Evolutionary conservation across 331 rosid species (phyloP), one percentile per base, ranked within the genome.

Genomic region (Erythrophleum ivorense): DNA sequence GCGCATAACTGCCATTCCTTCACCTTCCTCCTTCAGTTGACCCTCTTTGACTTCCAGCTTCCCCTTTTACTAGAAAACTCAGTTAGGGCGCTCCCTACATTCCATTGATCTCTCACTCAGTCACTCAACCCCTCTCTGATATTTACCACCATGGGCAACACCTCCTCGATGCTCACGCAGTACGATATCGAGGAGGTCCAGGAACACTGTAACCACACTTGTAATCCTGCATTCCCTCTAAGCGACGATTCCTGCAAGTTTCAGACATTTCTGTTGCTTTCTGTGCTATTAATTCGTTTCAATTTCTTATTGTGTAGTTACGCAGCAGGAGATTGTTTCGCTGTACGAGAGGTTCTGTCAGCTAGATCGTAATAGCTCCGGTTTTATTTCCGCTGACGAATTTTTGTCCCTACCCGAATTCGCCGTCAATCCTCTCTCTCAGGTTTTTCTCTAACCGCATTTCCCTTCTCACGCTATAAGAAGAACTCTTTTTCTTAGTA

Each of bases 181-280:
- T 92, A 92, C 94, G 95, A 92, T 89, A 92, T 92, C 85, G 97
- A 92, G 80, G 95, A 92, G 76, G 95, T 92, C 13, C 94, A 92
- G 68, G 73, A 84, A 29, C 90, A 88, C 59, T 91, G 95, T 85
- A 83, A 91, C 13, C n/a, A 84, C 82, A 86, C 89, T 52, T 92
- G 95, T 92, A 77, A 81, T 57, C 40, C 15, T 15, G 9, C 67
- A 63, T 15, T 50, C 38, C 71, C 29, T 71, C 48, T 12, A 2
- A 46, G 9, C 5, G 0, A 48, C 24, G 8, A 57, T 57, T 57
- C 31, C 3, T 41, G 5, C 29, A 0, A 38, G 6, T 21, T 48
- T 68, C 67, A 4, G 7, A 5, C 19, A 9, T 15, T 48, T 31
- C 6, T 31, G 18, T 9, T 36, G 33, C 53, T 34, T 62, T 49